Evolutionary conservation across 352 stramenopile genomes (phyloP), one percentile per base, ranked within the genome.

Genomic region (Nothophytophthora sp.): DNA sequence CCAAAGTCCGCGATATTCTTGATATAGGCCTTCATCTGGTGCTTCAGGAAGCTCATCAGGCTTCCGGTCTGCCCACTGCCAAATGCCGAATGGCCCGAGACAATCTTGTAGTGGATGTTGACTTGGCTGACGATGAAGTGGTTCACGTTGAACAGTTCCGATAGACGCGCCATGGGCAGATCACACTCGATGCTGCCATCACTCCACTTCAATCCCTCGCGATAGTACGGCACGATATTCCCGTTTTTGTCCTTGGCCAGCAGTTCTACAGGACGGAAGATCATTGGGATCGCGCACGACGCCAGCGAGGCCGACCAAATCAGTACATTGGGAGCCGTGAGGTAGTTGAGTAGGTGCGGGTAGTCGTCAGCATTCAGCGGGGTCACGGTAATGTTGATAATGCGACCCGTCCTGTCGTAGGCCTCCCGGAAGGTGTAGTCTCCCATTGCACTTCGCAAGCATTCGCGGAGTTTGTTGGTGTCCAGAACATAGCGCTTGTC

Each of bases 351-450:
- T 18, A 99, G 60, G 37, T 98, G 86, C 41, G 96, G 96, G 44
- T 98, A 97, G 64, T 99, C 96, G 53, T 88, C 81, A 9, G 80
- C 69, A 55, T 81, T 89, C 40, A 87, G 71, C 19, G 96, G 95
- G 5, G 94, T 98, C 10, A 99, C 97, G 6, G 95, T 99, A 54
- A 99, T 98, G 76, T 99, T 99, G 42, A 99, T 90, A 71, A 99
- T 99, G 18, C 96, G 81, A 24, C 97, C 97, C 10, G 97, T 99
- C 32, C 96, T 79, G 71, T 99, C 96, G 65, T 99, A 99, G 0
- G 97, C 97, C 54, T 98, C 96, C 59, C 97, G 92, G 65, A 99
- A 99, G 3, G 97, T 99, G 63, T 98, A 98, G 64, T 98, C 87
- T n/a, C 97, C 97, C 59, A 99, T 95, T 70, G 96, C 92, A 37